These are phyloP conservation scores for Kazachstania psychrophila DNA, from an alignment of 805 yeast species.

Conservation along the genomic window DNA sequence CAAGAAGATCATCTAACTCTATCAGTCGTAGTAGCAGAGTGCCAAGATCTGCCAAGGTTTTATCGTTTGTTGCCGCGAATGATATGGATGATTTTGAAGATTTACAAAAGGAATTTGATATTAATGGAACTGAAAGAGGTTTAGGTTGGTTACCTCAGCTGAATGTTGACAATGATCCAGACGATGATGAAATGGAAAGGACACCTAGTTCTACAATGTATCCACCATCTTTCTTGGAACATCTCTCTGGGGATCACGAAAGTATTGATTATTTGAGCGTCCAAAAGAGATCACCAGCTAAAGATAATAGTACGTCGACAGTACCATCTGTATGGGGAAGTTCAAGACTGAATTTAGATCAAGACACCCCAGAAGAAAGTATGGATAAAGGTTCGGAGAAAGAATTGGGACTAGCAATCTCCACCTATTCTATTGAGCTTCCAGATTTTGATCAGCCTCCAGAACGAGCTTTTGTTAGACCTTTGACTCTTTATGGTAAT, in stretches of 20 bases:
- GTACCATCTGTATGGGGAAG: background rate
- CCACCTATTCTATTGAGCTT: slow-evolving; percentile 8
- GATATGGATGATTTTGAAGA: slow-evolving; percentile 28
- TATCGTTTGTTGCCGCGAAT: slow-evolving; percentile 25
- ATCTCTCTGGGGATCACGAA: background rate
- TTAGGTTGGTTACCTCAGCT: slow-evolving; percentile 25
- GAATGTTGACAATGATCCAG: slow-evolving; percentile 1
- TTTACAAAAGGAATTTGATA: slow-evolving; percentile 25
- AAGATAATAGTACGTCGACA: background rate
- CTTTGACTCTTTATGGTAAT: slow-evolving; percentile 33
- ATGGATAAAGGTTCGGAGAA: slow-evolving; percentile 2
- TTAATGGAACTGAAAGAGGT: slow-evolving; percentile 21
- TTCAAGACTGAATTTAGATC: background rate
- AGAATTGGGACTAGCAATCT: background rate
- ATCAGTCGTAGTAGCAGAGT: slow-evolving; percentile 8
- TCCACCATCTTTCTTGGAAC: no score
- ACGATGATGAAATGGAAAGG: background rate
- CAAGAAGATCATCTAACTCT: slow-evolving; percentile 7
- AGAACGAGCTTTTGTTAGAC: slow-evolving; percentile 4
- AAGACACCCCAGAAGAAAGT: background rate
- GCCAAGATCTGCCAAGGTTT: slow-evolving; percentile 21
- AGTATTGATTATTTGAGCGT: background rate
- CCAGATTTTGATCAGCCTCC: slow-evolving; percentile 20
- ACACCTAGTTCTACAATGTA: no score
- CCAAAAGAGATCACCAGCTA: slow-evolving; percentile 1